Percentiles rank a stretch among this genome's conserved stretches.
Conservation (phyloP, 495 filamentous ascomycete species). For the Penicillium pancosmium region DNA sequence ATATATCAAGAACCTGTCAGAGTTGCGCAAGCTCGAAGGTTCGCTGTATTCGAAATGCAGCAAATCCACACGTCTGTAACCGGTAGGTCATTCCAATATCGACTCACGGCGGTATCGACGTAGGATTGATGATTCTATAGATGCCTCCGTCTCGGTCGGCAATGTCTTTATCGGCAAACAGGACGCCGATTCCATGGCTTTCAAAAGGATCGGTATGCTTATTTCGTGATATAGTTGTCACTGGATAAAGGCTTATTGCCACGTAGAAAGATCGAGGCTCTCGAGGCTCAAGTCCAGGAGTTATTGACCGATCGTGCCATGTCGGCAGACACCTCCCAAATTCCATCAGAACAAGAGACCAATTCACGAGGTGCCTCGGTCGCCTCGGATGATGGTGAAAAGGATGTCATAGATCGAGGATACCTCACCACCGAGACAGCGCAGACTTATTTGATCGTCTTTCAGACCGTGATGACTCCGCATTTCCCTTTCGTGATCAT, state of each 20-base stretch:
- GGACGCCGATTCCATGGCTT: constrained; percentile 30
- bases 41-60: constrained; percentile 24
- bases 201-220: constrained; percentile 26
- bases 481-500: constrained; percentile 42
- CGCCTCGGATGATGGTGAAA: constrained; percentile 16
- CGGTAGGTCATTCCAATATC: constrained; percentile 8
- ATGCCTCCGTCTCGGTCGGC: constrained; percentile 25
- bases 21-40: constrained; percentile 33
- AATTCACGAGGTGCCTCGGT: background rate
- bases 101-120: background rate
- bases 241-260: background rate
- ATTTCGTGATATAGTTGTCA: background rate
- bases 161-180: constrained; percentile 27
- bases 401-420: constrained; percentile 29
- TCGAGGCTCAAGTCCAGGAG: constrained; percentile 24
- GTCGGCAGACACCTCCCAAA: constrained; percentile 5
- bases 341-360: background rate
- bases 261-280: constrained; percentile 25
- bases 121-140: constrained; percentile 10
- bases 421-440: constrained; percentile 19
- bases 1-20: constrained; percentile 25
- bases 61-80: constrained; percentile 16
- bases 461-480: constrained; percentile 19
- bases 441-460: constrained; percentile 29
- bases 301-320: constrained; percentile 14